Evolutionary conservation across 495 filamentous ascomycete species (phyloP), one percentile per base, ranked within the genome.

Genomic region (Stereocaulon alpinum): DNA sequence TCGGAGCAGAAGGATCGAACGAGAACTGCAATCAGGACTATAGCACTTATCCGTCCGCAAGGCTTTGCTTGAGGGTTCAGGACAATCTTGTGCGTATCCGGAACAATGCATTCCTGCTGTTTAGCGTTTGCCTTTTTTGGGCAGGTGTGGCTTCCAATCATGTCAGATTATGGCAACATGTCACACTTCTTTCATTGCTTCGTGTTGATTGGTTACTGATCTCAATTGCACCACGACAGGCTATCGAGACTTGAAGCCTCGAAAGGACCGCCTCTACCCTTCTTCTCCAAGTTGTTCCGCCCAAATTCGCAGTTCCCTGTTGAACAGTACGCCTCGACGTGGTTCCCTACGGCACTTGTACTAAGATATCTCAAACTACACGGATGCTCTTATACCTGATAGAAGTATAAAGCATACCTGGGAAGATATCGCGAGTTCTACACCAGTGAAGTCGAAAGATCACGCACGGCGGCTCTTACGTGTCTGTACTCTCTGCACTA

Each of bases 391-490:
- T 9, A 17, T 42, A 41, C 15, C 40, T 15, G 7, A 29, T 40
- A 27, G 4, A 24, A 37, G 40, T 40, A 17, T 12, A 37, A 54
- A 60, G 30, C 27, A 42, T 12, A 60, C 30, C 50, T 62, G 40
- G 68, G 58, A 30, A 15, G 27, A 17, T 3, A 27, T 37, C 15
- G 44, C 37, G 32, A 40, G 42, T 37, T 45, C 17, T 68, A 77
- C 74, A 66, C 68, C 78, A 71, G 74, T 73, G 66, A 70, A 72
- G 29, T 72, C 76, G 66, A 73, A 74, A 56, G 76, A 78, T 60
- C 76, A 74, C 71, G 74, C 75, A 63, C 75, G 75, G 71, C 75
- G 75, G 55, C 66, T 77, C 65, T 71, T 80, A 68, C 75, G 75
- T 66, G 62, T 76, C 61, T 71, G 72, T 53, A 66, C 71, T 34